Evolutionary conservation across 805 yeast genomes (phyloP).

Genomic region (Candida maesae): DNA sequence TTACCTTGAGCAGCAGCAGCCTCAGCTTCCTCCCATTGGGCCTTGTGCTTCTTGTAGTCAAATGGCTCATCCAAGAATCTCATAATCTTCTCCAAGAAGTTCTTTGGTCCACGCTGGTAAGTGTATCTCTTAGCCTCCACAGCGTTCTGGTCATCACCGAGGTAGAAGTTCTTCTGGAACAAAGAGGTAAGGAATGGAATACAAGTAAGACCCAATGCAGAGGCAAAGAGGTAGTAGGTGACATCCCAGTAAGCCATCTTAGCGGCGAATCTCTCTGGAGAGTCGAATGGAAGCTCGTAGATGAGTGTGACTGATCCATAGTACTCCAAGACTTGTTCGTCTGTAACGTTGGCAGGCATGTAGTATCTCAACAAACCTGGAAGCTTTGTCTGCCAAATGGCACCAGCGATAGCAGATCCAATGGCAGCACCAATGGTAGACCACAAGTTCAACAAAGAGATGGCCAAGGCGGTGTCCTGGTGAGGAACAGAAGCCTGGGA

Average conservation of each 20-base stretch:
- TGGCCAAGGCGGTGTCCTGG: slow-evolving; percentile 38
- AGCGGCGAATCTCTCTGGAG: slow-evolving; percentile 31
- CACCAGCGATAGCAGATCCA: slow-evolving; percentile 38
- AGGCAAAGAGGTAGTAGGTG: slow-evolving; percentile 27
- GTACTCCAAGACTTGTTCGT: slow-evolving; percentile 20
- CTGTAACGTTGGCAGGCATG: slow-evolving; percentile 26
- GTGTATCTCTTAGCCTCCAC: slow-evolving; percentile 25
- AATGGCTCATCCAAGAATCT: slow-evolving; percentile 13
- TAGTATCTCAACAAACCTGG: slow-evolving; percentile 29
- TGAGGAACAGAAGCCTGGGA: slow-evolving; percentile 40
- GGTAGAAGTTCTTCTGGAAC: slow-evolving; percentile 33
- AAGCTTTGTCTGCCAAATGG: slow-evolving; percentile 34
- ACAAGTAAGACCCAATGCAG: slow-evolving; percentile 29
- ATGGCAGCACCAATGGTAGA: slow-evolving; percentile 36
- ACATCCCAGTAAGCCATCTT: slow-evolving; percentile 32
- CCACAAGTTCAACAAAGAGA: slow-evolving; percentile 34
- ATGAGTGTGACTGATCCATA: slow-evolving; percentile 27
- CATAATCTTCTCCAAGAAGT: slow-evolving; percentile 3
- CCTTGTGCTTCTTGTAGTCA: slow-evolving; percentile 9
- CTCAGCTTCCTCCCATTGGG: slow-evolving; percentile 6
- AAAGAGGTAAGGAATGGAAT: slow-evolving; percentile 30
- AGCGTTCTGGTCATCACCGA: slow-evolving; percentile 36
- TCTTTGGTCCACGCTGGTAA: slow-evolving; percentile 4
- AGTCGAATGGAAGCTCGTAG: slow-evolving; percentile 26
- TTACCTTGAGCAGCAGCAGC: background rate